Evolutionary conservation across 805 yeast genomes (phyloP), one percentile per base, ranked within the genome.

Genomic region (Metschnikowia cerradonensis): DNA sequence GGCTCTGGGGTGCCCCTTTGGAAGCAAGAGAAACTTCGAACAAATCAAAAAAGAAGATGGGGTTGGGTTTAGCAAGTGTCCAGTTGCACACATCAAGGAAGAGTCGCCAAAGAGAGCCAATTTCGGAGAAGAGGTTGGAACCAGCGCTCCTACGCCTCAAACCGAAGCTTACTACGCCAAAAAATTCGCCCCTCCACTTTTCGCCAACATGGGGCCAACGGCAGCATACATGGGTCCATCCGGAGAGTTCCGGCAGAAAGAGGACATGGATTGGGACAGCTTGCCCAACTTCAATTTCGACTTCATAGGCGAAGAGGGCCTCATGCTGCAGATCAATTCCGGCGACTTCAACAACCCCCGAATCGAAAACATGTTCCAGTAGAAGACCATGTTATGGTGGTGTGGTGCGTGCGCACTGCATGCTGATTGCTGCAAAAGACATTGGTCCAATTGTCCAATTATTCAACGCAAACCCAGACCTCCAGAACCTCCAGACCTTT

Each of bases 221-320:
- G 41, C 48, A 35, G 22, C 31, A 22, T 30, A 35, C 32, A 36
- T 37, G 14, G 26, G 47, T 3, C 15, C 40, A 14, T 17, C 47
- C 10, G 34, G 41, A n/a, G 48, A 37, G 30, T 11, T 40, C 31
- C 34, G 51, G 22, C 23, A 47, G 32, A 22, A 47, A 32, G 42
- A 45, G 41, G 48, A 37, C 31, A 42, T 58, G 43, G 60, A 58
- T 42, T 58, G 62, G 62, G 59, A 57, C 46, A 55, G 53, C 34
- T 52, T 58, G 36, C 60, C 62, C 23, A 60, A 68, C 22, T 64
- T 67, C 52, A 66, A 67, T 49, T 62, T 68, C 40, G 72, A 70
- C 48, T 60, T 67, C 48, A 56, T 68, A 47, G 61, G 60, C 36
- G 67, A 64, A 48, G 69, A 65, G 38, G 54, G 48, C 17, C 51